Evolutionary conservation across 345 rosid species (phyloP).

Genomic region (Syzygium aqueum): DNA sequence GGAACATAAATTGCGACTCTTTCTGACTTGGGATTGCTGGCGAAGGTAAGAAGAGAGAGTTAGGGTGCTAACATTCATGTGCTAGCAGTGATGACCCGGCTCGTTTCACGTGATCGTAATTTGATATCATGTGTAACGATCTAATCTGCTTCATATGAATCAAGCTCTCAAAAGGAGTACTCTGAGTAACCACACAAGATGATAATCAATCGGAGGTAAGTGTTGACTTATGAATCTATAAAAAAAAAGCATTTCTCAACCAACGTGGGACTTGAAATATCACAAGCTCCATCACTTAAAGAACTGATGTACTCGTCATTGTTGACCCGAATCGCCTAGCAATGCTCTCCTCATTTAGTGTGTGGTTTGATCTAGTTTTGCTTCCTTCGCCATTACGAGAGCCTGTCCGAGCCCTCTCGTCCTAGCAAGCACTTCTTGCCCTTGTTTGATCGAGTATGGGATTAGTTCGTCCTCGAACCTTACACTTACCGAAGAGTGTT

Average conservation of each 20-base stretch:
- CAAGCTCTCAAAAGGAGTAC: accelerated
- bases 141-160: accelerated
- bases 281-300: background rate
- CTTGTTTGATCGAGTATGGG: background rate
- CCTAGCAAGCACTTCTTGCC: background rate
- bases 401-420: background rate
- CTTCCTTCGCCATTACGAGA: background rate
- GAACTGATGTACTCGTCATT: background rate
- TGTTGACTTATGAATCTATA: background rate
- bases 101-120: background rate
- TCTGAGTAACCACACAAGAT: background rate
- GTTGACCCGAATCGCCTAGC: background rate
- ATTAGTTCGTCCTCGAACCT: background rate
- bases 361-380: background rate
- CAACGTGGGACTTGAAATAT: background rate
- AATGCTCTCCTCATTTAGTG: background rate
- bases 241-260: background rate
- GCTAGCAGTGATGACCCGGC: background rate
- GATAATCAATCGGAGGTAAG: background rate
- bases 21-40: background rate
- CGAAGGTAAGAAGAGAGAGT: background rate
- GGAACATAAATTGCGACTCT: background rate
- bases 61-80: background rate
- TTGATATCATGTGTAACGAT: background rate
- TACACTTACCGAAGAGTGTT: background rate